Evolutionary conservation across 2,329 filamentous ascomycete species (phyloP), one percentile per base, ranked within the genome.

Genomic region (Bipolaris zeicola): DNA sequence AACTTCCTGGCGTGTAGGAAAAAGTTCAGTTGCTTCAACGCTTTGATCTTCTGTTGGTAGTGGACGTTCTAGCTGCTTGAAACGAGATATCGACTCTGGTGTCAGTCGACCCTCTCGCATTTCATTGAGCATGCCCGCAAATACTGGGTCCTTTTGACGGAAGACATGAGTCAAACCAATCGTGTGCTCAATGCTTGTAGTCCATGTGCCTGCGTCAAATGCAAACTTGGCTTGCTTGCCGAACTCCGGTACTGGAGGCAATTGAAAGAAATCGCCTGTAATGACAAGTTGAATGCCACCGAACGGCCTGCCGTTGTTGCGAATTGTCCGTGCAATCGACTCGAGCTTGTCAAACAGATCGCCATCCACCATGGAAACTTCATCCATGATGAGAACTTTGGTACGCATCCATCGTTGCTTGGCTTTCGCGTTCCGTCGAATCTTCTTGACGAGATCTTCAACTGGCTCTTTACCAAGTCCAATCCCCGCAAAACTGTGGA

Each of bases 321-420:
- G 87, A 60, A 99, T 87, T 3, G 83, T 86, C 53, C 94, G 86
- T 13, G 93, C 94, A 64, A 99, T 90, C 58, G 90, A 86, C 60
- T 96, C 92, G 16, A 99, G 83, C 76, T 99, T 99, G 79, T 99
- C 95, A 65, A 98, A 99, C 0, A 99, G 82, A 33, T 97, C 93
- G 1, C 92, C 95, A 68, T 99, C 95, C 4, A 99, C 93, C 96
- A 99, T 99, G 11, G 95, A 98, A 3, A 99, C 88, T 74, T 99
- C 95, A 76, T 99, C 95, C 67, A 99, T 86, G 64, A 99, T 84
- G 22, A 99, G 83, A 11, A 92, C 87, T 70, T 93, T 96, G 0
- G 92, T 96, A 54, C 87, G 86, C 63, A 96, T 79, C 96, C 96
- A 99, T 38, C 94, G 86, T 62, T 87, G 89, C 72, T 90, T 94